A percentile compares a stretch with the other conserved stretches of the same genome.
Evolutionary conservation across 208 protist species (phyloP).

Genomic region (Trypanosoma rangeli): DNA sequence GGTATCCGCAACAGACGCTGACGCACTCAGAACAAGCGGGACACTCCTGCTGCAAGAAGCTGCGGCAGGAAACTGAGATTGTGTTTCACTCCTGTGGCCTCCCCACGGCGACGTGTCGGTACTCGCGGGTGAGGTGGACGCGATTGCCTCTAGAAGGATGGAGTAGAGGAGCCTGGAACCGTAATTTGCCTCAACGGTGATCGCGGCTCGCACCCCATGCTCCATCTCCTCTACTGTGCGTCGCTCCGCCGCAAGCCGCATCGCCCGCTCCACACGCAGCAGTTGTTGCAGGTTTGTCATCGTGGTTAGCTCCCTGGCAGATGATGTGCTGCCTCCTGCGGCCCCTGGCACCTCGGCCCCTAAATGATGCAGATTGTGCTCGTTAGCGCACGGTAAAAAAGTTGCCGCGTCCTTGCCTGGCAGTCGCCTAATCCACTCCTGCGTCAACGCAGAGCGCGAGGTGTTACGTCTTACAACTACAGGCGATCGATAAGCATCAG

Average conservation of each 20-base stretch:
- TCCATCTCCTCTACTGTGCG: constrained; percentile 23
- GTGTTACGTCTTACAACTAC: not conserved
- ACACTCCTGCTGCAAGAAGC: not conserved
- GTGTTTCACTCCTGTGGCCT: not conserved
- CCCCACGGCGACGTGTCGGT: not conserved
- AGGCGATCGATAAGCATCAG: not conserved
- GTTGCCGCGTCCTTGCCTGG: not conserved
- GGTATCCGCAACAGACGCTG: not conserved
- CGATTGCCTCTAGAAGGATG: constrained; percentile 20
- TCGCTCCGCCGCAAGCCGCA: constrained; percentile 24
- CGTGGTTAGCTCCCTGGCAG: not conserved
- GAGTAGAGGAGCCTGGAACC: constrained; percentile 28
- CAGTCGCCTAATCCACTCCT: not conserved
- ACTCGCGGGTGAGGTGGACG: not conserved
- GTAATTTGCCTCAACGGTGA: constrained; percentile 28
- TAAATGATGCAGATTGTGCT: not conserved
- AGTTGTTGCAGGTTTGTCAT: not conserved
- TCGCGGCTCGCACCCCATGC: constrained; percentile 13
- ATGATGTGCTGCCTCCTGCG: not conserved
- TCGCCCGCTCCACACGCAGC: constrained; percentile 11
- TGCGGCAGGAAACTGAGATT: not conserved
- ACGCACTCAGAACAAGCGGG: not conserved
- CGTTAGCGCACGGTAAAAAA: not conserved
- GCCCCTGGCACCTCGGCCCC: not conserved
- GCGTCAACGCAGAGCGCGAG: not conserved